Evolutionary conservation across 2,329 filamentous ascomycete species (phyloP).

Genomic region (Didymella arachidicola): DNA sequence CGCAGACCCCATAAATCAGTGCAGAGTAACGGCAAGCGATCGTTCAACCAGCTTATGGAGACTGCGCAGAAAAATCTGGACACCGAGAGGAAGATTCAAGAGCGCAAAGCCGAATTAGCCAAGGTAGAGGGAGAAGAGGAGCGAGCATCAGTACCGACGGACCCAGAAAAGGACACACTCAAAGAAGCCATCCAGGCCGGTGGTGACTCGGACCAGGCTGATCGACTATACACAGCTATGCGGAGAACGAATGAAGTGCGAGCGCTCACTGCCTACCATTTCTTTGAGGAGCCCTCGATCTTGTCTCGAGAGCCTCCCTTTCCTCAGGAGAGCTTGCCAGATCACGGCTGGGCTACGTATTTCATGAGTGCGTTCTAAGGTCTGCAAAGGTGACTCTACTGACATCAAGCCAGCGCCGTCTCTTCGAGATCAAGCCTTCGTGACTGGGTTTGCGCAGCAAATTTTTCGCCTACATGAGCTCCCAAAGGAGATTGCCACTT

Average conservation of each 20-base stretch:
- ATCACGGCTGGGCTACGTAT: conserved; percentile 43
- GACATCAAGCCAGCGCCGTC: conserved; percentile 26
- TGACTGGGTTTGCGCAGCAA: conserved; percentile 53
- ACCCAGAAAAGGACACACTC: conserved; percentile 38
- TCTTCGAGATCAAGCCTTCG: conserved; percentile 51
- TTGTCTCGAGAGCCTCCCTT: conserved; percentile 15
- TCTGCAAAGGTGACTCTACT: conserved; percentile 9
- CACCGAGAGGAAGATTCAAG: conserved; percentile 37
- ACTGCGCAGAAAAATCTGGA: conserved; percentile 34
- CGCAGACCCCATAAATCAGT: conserved; percentile 32
- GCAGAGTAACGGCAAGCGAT: conserved; percentile 23
- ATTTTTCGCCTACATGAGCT: conserved; percentile 50
- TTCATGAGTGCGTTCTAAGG: conserved; percentile 38
- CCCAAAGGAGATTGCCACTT: conserved; percentile 50
- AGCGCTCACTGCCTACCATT: conserved; percentile 63
- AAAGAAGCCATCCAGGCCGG: conserved; percentile 63
- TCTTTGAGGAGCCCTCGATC: conserved; percentile 52
- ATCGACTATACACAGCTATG: conserved; percentile 64
- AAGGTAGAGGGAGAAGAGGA: conserved; percentile 30
- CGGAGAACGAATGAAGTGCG: conserved; percentile 67
- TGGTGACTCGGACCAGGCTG: conserved; percentile 72
- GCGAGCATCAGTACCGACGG: conserved; percentile 8
- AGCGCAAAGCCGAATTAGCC: conserved; percentile 40
- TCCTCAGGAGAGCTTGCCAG: conserved; percentile 36
- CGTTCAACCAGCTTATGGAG: conserved; percentile 36